Percentiles rank a stretch among this genome's conserved stretches.
Conservation (phyloP, 78 protist species). For the Protostelium mycophagum region DNA sequence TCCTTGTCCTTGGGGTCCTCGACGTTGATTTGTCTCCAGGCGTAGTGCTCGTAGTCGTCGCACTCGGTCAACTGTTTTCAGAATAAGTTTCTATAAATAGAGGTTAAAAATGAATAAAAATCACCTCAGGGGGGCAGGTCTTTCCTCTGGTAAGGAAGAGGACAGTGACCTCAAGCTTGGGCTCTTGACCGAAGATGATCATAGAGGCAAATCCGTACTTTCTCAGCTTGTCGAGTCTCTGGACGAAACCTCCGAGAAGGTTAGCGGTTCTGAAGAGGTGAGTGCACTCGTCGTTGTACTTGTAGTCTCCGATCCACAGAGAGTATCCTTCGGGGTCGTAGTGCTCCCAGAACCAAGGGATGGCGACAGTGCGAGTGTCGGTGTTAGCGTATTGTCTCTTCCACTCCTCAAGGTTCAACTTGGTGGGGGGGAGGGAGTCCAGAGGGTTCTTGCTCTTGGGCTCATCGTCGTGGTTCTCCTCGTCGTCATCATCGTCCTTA, state of each 20-base stretch:
- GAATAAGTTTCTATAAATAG: too few species aligned
- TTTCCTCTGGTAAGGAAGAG: conserved; percentile 70
- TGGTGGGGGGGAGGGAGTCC: conserved; percentile 44
- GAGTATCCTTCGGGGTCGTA: conserved; percentile 69
- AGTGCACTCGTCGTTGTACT: conserved; percentile 39
- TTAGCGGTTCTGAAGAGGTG: conserved; percentile 67
- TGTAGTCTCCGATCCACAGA: conserved; percentile 54
- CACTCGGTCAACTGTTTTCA: too few species aligned
- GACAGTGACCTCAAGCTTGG: conserved; percentile 41
- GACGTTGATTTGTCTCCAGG: conserved; percentile 38
- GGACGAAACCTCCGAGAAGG: conserved; percentile 73
- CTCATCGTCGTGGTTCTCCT: conserved; percentile 5
- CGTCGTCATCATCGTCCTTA: conserved; percentile 11
- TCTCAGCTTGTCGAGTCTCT: conserved; percentile 71
- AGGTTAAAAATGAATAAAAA: too few species aligned
- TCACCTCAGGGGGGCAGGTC: conserved; percentile 50
- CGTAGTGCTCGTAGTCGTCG: conserved; percentile 67
- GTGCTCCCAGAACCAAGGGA: conserved; percentile 71
- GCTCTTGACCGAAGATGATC: conserved; percentile 53
- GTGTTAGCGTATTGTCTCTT: conserved; percentile 78
- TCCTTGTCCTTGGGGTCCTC: conserved; percentile 18
- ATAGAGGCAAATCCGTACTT: conserved; percentile 73
- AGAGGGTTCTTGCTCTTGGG: conserved; percentile 41
- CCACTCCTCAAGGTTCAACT: conserved; percentile 67
- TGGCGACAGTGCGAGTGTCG: conserved; percentile 45